Evolutionary conservation across 306 rosid genomes (phyloP), one percentile per base, ranked within the genome.

Genomic region (Ormosia semicastrata): DNA sequence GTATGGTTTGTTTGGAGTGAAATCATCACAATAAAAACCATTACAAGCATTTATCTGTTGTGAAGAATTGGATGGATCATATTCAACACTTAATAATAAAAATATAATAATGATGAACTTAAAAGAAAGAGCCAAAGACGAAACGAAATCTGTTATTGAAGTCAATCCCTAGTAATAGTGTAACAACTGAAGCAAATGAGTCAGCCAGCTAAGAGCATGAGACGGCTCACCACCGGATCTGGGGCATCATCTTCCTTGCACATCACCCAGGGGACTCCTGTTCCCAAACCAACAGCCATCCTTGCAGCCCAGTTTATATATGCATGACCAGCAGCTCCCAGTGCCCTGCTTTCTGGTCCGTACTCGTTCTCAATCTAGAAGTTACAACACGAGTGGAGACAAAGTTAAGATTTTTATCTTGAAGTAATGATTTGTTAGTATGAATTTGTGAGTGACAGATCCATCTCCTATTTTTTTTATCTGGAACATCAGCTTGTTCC

Each of bases 221-320:
- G 71, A 83, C 71, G 65, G 40, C 78, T 86, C 59, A 92, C 99
- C 91, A 95, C 87, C 17, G 98, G 97, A 83, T 95, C 99, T 11
- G 98, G 99, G 47, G 99, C 99, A 88, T 95, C 98, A 4, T 95
- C 98, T 92, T 95, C 91, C 91, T 93, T 93, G 90, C 99, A 95
- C 99, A 95, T 95, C 70, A 95, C 99, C 99, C 99, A 95, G 32
- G 99, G 98, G 13, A 95, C 97, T 58, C 96, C 99, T 6, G 99
- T 93, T 30, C 80, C 59, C 82, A 93, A 79, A 78, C 86, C 96
- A 76, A 93, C 94, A 12, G 99, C 99, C 99, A 95, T 93, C 49
- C 89, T 89, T 59, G 99, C 99, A 41, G 99, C 99, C 99, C 99
- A 95, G 8, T 84, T 84, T 24, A 88, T 36, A 66, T 95, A 95